phyloP scores from a whole-genome alignment of 768 basidiomycete genomes.

The Xerocomus potaroensis region DNA sequence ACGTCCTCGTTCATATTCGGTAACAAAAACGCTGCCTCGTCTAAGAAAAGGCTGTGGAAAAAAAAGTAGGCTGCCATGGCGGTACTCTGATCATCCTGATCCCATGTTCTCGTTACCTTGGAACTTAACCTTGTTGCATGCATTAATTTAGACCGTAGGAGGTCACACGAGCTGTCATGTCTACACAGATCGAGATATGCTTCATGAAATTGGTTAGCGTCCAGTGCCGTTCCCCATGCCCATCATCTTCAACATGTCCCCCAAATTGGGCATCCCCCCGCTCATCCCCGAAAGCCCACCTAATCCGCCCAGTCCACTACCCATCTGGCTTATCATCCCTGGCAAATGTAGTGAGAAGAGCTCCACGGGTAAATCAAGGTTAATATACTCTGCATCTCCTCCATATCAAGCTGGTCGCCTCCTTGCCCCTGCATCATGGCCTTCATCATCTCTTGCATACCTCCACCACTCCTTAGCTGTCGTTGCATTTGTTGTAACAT shows the following conservation, averaged over 20 bases:
- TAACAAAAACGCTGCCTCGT: constrained; percentile 63
- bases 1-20: constrained; percentile 79
- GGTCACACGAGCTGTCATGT: constrained; percentile 16
- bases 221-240: constrained; percentile 59
- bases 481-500: constrained; percentile 93
- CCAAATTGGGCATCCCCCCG: constrained; percentile 68
- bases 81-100: constrained; percentile 15
- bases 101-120: constrained; percentile 6
- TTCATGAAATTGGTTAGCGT: constrained; percentile 20
- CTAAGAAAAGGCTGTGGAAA: constrained; percentile 56
- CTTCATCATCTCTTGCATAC: constrained; percentile 98
- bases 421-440: constrained; percentile 96
- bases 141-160: constrained; percentile 14
- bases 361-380: constrained; percentile 4
- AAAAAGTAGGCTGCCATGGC: constrained; percentile 27
- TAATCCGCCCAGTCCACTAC: constrained; percentile 44
- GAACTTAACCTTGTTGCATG: constrained; percentile 30
- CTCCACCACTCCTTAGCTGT: constrained; percentile 74
- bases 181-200: constrained; percentile 12
- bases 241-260: constrained; percentile 87
- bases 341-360: constrained; percentile 10
- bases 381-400: constrained; percentile 83
- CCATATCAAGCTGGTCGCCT: constrained; percentile 87
- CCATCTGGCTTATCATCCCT: constrained; percentile 92
- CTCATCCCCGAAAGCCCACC: constrained; percentile 51